Conservation (phyloP, 1,284 basidiomycete genomes). For the Afroboletus lepidellus region DNA sequence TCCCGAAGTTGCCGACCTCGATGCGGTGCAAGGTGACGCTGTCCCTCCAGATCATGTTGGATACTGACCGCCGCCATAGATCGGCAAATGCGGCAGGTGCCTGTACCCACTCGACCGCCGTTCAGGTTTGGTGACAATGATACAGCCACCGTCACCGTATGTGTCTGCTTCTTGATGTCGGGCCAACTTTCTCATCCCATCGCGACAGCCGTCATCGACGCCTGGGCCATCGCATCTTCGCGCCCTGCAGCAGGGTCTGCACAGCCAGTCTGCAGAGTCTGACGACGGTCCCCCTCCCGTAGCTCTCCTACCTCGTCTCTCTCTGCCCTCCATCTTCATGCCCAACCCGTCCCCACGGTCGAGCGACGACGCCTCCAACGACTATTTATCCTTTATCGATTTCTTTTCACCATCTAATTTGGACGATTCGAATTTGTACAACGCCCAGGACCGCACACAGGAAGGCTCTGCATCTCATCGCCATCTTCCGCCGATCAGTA, state of each 20-base stretch:
- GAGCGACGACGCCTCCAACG: conserved; percentile 10
- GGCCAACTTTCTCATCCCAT: conserved; percentile 17
- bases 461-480: conserved; percentile 8
- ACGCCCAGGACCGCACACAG: conserved; percentile 5
- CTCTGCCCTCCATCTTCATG: conserved; percentile 34
- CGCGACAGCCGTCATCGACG: conserved; percentile 17
- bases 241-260: neutral
- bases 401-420: conserved; percentile 41
- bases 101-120: conserved; percentile 7
- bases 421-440: conserved; percentile 26
- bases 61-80: conserved; percentile 15
- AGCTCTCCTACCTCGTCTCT: conserved; percentile 31
- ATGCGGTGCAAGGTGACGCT: conserved; percentile 26
- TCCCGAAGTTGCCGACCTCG: conserved; percentile 14
- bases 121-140: conserved; percentile 21
- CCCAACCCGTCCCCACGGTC: conserved; percentile 17
- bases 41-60: neutral
- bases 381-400: conserved; percentile 59
- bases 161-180: conserved; percentile 6
- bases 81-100: conserved; percentile 15
- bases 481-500: conserved; percentile 20
- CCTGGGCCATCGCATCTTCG: conserved; percentile 7
- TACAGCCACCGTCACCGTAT: conserved; percentile 25
- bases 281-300: conserved; percentile 41
- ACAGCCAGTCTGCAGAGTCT: neutral